Conservation (phyloP, 73 alveolate genomes). For the Tetrahymena borealis region DNA sequence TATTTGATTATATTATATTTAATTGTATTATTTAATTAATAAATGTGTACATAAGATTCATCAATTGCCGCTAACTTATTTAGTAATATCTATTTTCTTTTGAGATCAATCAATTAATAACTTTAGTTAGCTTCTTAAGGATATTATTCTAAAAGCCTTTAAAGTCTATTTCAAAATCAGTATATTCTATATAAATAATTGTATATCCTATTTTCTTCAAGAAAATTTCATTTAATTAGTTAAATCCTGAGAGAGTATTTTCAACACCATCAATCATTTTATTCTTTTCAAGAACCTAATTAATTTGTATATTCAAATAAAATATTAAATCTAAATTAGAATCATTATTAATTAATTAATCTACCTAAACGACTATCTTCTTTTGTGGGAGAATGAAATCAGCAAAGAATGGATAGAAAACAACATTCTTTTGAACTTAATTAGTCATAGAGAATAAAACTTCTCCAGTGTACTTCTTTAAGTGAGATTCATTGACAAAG, state of each 20-base stretch:
- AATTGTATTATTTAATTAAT: too few relatives aligned
- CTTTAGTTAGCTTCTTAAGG: neutral
- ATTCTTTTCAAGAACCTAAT: neutral
- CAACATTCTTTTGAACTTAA: neutral
- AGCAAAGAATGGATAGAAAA: neutral
- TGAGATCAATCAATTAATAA: neutral
- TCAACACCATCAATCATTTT: slow-evolving; percentile 1
- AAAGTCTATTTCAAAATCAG: neutral
- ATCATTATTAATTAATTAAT: neutral
- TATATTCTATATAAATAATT: neutral
- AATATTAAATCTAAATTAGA: neutral
- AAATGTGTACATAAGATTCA: too few relatives aligned
- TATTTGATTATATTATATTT: too few relatives aligned
- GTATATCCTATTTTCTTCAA: neutral
- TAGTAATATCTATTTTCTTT: too few relatives aligned
- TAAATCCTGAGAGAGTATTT: neutral
- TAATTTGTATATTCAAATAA: neutral
- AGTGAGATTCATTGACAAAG: neutral
- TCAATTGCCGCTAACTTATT: too few relatives aligned
- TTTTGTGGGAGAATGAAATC: neutral
- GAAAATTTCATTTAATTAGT: neutral
- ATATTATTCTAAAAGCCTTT: neutral
- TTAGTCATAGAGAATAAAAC: neutral
- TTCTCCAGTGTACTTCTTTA: neutral
- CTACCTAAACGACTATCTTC: neutral